Evolutionary conservation across 139 green algal genomes (phyloP).

Genomic region (Micromonas pusilla): DNA sequence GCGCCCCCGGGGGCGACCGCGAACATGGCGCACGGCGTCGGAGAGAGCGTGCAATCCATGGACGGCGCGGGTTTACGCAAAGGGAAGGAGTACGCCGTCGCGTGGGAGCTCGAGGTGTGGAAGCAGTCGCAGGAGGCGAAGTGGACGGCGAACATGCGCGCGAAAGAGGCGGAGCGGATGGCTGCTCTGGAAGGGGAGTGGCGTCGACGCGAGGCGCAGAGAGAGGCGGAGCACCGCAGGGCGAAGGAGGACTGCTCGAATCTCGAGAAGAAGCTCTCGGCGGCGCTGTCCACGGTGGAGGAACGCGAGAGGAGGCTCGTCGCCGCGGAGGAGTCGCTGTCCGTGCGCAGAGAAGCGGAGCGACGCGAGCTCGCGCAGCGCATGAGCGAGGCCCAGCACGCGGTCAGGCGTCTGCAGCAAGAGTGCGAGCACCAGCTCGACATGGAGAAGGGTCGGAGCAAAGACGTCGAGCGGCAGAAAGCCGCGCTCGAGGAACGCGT

Average conservation of each 20-base stretch:
- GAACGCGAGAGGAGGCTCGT: conserved; percentile 46
- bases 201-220: conserved; percentile 37
- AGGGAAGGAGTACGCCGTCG: conserved; percentile 42
- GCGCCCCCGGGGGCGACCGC: too few species aligned
- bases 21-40: background rate
- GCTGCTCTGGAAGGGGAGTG: conserved; percentile 54
- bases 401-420: conserved; percentile 44
- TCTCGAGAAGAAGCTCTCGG: conserved; percentile 41
- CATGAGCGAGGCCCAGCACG: conserved; percentile 30
- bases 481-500: conserved; percentile 41
- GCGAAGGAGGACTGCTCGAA: conserved; percentile 13
- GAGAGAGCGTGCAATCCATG: background rate
- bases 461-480: conserved; percentile 45
- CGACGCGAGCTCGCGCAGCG: conserved; percentile 48
- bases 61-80: background rate
- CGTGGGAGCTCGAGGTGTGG: conserved; percentile 61
- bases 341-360: conserved; percentile 39
- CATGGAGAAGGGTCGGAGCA: conserved; percentile 40
- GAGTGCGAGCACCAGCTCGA: conserved; percentile 66
- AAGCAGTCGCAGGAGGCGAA: conserved; percentile 41
- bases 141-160: conserved; percentile 41
- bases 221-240: background rate
- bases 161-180: conserved; percentile 53
- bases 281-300: conserved; percentile 40
- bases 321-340: conserved; percentile 42